phyloP scores from a whole-genome alignment of 768 basidiomycete species.

The Lactifluus pinguis region DNA sequence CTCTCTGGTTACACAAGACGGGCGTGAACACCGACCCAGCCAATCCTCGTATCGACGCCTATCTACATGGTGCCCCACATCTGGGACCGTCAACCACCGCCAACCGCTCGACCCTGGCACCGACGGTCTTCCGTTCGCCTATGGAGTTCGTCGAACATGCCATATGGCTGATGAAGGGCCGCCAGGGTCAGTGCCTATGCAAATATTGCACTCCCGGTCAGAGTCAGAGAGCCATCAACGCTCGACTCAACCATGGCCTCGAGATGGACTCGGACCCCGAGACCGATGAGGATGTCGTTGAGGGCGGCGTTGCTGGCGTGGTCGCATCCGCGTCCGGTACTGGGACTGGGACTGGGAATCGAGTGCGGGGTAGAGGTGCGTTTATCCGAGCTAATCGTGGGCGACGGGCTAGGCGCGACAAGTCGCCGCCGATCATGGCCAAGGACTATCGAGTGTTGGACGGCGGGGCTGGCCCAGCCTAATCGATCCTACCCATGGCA shows the following conservation, averaged over 20 bases:
- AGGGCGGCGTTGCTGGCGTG: too few species aligned
- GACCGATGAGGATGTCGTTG: background rate
- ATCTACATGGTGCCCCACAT: conserved; percentile 7
- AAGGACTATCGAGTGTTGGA: conserved; percentile 1
- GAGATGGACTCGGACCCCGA: background rate
- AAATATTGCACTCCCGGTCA: conserved; percentile 3
- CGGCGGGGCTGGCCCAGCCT: background rate
- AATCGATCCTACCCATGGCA: background rate
- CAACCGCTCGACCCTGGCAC: background rate
- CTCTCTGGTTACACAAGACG: conserved; percentile 10
- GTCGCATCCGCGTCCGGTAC: background rate
- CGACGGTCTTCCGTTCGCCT: conserved; percentile 10
- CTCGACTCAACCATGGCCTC: background rate
- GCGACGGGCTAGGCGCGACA: background rate
- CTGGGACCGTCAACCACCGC: background rate
- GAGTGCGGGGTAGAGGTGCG: too few species aligned
- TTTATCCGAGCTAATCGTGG: background rate
- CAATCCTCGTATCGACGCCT: conserved; percentile 10
- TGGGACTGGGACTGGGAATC: too few species aligned
- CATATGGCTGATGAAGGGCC: conserved; percentile 16
- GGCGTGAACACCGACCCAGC: background rate
- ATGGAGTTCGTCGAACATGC: conserved; percentile 18
- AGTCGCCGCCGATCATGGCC: background rate
- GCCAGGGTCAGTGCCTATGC: background rate
- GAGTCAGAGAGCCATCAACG: background rate